These are phyloP conservation scores for Epichloe uncinata DNA, from an alignment of 2,329 filamentous ascomycete species.

Conservation along the genomic window DNA sequence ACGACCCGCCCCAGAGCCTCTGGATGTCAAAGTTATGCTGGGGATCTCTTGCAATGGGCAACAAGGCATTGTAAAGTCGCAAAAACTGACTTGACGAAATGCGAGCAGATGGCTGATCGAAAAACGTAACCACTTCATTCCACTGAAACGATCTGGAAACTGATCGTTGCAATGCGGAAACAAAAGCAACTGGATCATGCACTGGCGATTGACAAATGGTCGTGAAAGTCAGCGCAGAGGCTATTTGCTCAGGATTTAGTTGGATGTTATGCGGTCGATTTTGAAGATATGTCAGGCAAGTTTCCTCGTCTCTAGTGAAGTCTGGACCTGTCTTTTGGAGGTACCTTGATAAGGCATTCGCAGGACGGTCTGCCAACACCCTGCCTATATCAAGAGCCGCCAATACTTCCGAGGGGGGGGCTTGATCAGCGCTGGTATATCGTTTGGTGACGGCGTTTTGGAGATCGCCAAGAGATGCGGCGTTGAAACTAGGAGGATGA, in stretches of 20 bases:
- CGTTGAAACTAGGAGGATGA: conserved; percentile 74
- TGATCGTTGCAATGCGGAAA: conserved; percentile 50
- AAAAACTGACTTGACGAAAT: conserved; percentile 72
- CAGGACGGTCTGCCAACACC: conserved; percentile 44
- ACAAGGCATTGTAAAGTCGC: conserved; percentile 63
- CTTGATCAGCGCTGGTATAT: conserved; percentile 49
- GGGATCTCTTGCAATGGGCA: conserved; percentile 52
- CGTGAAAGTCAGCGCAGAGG: conserved; percentile 59
- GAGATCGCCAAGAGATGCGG: conserved; percentile 57
- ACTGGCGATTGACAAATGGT: conserved; percentile 43
- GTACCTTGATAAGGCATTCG: conserved; percentile 45
- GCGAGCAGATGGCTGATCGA: conserved; percentile 67
- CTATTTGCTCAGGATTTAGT: conserved; percentile 70
- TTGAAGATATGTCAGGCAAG: conserved; percentile 41
- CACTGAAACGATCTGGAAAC: conserved; percentile 52
- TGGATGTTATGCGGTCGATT: conserved; percentile 40
- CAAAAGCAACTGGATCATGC: conserved; percentile 38
- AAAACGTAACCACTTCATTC: conserved; percentile 61
- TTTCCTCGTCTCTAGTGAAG: conserved; percentile 64
- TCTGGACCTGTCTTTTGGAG: conserved; percentile 64
- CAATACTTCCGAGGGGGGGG: conserved; percentile 59
- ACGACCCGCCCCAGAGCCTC: conserved; percentile 76
- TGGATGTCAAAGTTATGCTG: conserved; percentile 60
- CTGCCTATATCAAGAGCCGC: conserved; percentile 57
- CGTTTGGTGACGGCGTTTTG: conserved; percentile 53